Conservation (phyloP, 305 asterid species). For the Solanum hybrid region DNA sequence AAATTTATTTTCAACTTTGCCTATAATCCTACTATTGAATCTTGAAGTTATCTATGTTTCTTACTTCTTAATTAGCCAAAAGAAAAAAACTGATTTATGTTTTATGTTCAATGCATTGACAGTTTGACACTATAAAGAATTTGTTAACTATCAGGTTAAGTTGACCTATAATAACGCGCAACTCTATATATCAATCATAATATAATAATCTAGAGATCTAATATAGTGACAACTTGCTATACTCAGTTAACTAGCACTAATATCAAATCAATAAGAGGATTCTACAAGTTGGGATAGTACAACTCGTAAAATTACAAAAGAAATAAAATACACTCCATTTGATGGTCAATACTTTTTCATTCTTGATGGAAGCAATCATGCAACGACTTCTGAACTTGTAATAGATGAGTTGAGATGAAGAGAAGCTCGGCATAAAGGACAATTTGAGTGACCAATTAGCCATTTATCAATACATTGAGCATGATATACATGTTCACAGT, state of each 20-base stretch:
- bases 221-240: background rate
- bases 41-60: background rate
- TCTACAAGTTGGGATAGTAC: background rate
- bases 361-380: background rate
- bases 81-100: background rate
- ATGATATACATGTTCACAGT: conserved; percentile 33
- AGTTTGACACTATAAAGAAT: background rate
- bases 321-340: background rate
- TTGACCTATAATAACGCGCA: background rate
- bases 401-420: background rate
- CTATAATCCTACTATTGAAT: background rate
- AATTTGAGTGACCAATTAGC: conserved; percentile 27
- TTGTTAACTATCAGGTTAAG: background rate
- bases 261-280: background rate
- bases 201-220: background rate
- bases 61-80: background rate
- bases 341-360: background rate
- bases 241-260: no score
- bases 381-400: background rate
- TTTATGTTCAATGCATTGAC: background rate
- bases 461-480: conserved; percentile 37
- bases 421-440: conserved; percentile 43
- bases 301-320: background rate
- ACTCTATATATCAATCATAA: background rate
- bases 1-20: background rate